A percentile compares a stretch with the other conserved stretches of the same genome.
Evolutionary conservation across 805 yeast genomes (phyloP).

Genomic region (Kurtzmaniella cleridarum): DNA sequence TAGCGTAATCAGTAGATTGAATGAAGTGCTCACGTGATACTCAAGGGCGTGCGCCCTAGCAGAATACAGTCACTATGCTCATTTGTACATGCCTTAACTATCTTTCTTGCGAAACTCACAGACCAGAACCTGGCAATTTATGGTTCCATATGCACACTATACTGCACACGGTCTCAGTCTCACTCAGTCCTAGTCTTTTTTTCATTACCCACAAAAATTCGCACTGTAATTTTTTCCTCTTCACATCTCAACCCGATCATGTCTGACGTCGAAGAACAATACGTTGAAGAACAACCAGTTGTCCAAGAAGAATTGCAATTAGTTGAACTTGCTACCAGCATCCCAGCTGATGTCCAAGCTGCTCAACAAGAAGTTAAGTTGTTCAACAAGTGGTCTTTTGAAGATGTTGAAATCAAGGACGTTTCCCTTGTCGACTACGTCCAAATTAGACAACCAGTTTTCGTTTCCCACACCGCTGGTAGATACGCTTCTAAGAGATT

Average conservation of each 20-base stretch:
- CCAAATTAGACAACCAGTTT: conserved; percentile 96
- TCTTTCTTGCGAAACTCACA: not conserved
- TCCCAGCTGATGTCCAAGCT: conserved; percentile 94
- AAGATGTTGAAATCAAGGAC: conserved; percentile 96
- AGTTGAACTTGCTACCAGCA: conserved; percentile 87
- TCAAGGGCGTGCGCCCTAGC: not conserved
- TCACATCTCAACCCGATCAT: conserved; percentile 27
- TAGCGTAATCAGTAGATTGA: not conserved
- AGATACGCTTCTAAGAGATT: conserved; percentile 99
- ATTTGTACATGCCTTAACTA: not conserved
- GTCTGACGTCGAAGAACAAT: conserved; percentile 82
- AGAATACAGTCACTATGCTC: not conserved
- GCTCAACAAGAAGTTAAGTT: conserved; percentile 95
- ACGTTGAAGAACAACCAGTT: conserved; percentile 58
- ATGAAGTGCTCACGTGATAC: not conserved
- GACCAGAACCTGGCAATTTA: not conserved
- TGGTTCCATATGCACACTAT: not conserved
- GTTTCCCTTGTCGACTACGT: conserved; percentile 97
- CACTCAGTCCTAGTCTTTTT: no score
- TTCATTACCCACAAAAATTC: not conserved
- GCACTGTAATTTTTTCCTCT: conserved; percentile 1
- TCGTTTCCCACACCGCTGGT: conserved; percentile 99
- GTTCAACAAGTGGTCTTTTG: conserved; percentile 99
- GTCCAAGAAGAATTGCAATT: conserved; percentile 80
- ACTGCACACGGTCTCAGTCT: not conserved